phyloP scores from a whole-genome alignment of 306 rosid species.

The Pyrus pyrifolia region DNA sequence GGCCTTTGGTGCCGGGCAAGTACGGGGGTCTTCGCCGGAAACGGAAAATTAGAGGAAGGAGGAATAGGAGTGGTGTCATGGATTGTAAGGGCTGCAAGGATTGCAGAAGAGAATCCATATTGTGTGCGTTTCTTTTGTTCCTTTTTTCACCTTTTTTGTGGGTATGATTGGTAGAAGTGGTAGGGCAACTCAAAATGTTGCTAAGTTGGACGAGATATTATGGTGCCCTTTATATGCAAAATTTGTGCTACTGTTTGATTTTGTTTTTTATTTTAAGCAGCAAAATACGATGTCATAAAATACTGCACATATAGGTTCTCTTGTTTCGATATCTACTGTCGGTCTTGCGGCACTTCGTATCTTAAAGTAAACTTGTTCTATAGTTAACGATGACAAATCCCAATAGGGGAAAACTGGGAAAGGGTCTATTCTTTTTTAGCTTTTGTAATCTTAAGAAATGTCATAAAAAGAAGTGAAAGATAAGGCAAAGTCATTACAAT shows the following conservation, averaged over 20 bases:
- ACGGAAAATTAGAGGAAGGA: conserved; percentile 9
- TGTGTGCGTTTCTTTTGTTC: neutral
- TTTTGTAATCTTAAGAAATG: conserved; percentile 13
- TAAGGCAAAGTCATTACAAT: neutral
- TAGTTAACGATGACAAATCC: conserved; percentile 14
- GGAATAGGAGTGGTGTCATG: conserved; percentile 24
- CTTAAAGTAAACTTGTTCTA: conserved; percentile 45
- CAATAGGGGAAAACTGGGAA: neutral
- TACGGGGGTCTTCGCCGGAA: conserved; percentile 26
- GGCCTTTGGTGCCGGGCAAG: conserved; percentile 77
- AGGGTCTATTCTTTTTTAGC: conserved; percentile 18
- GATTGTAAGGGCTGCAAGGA: conserved; percentile 23
- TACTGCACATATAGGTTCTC: conserved; percentile 80
- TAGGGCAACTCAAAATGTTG: conserved; percentile 10
- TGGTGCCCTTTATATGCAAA: neutral
- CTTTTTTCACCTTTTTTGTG: neutral
- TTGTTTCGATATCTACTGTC: conserved; percentile 85
- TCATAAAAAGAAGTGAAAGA: neutral
- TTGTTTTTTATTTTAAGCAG: conserved; percentile 37
- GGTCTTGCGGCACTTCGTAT: conserved; percentile 86
- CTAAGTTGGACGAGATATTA: neutral
- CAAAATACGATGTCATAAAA: conserved; percentile 89
- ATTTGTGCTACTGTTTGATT: neutral
- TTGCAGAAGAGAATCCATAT: conserved; percentile 29
- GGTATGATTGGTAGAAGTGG: no score